A percentile compares a stretch with the other conserved stretches of the same genome.
These are phyloP conservation scores for Clarireedia hainanense DNA, from an alignment of 2,329 filamentous ascomycete species.

Conservation along the genomic window DNA sequence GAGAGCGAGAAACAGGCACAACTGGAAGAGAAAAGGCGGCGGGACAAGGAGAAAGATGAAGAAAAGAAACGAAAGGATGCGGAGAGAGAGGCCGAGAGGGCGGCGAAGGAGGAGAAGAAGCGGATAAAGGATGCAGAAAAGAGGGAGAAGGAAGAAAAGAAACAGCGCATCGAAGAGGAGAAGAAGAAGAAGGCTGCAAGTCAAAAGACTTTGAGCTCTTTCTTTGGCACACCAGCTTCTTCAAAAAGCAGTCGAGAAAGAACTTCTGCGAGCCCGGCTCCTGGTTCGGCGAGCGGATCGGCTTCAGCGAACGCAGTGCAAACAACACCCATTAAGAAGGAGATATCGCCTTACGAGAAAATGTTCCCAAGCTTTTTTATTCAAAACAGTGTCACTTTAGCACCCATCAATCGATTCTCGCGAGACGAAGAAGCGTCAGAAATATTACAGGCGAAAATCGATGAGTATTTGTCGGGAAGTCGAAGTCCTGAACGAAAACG, in stretches of 20 bases:
- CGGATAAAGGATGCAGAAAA: conserved; percentile 26
- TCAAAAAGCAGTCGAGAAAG: conserved; percentile 13
- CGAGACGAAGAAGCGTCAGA: conserved; percentile 50
- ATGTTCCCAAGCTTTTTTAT: conserved; percentile 77
- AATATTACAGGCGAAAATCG: conserved; percentile 44
- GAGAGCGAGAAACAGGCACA: conserved; percentile 28
- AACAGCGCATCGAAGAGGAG: conserved; percentile 38
- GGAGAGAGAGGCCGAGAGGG: conserved; percentile 22
- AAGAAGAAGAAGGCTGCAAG: conserved; percentile 39
- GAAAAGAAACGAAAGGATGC: conserved; percentile 31
- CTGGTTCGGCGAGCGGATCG: conserved; percentile 12
- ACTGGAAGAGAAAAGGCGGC: conserved; percentile 28
- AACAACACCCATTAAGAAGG: conserved; percentile 27
- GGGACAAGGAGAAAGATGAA: conserved; percentile 37
- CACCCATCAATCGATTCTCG: conserved; percentile 44
- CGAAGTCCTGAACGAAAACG: conserved; percentile 37
- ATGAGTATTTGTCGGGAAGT: conserved; percentile 42
- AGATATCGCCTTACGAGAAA: conserved; percentile 40
- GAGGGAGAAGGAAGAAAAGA: conserved; percentile 29
- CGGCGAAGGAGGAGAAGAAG: conserved; percentile 31
- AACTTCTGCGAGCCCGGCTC: conserved; percentile 22
- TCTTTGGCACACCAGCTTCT: conserved; percentile 17
- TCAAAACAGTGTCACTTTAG: conserved; percentile 64
- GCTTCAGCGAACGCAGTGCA: conserved; percentile 4
- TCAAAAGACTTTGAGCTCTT: conserved; percentile 33